Conservation (phyloP, 257 asterid genomes). For the Petrea volubilis region DNA sequence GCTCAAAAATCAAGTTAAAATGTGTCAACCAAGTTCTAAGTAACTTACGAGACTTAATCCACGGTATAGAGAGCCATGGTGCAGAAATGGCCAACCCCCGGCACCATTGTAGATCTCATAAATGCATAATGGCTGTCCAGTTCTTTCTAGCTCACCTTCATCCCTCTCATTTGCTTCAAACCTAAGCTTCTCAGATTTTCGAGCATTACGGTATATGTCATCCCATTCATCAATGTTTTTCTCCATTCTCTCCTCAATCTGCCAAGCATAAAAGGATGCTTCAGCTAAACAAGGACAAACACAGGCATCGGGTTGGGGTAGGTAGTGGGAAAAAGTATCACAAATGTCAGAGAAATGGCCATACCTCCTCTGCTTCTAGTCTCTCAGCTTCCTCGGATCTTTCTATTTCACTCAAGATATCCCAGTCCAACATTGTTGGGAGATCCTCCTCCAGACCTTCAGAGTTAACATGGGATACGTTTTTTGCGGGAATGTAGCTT, state of each 20-base stretch:
- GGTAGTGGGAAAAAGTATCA: slow-evolving; percentile 13
- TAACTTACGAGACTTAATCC: slow-evolving; percentile 93
- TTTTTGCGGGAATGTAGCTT: slow-evolving; percentile 37
- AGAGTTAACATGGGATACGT: slow-evolving; percentile 40
- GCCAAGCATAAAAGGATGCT: slow-evolving; percentile 34
- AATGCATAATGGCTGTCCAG: slow-evolving; percentile 91
- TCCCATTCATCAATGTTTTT: slow-evolving; percentile 86
- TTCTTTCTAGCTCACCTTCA: slow-evolving; percentile 99
- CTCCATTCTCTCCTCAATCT: slow-evolving; percentile 97
- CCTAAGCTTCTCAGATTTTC: slow-evolving; percentile 87
- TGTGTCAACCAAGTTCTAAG: slow-evolving; percentile 24
- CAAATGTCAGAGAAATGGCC: slow-evolving; percentile 20
- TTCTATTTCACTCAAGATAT: slow-evolving; percentile 71
- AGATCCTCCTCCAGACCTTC: slow-evolving; percentile 47
- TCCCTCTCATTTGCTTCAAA: slow-evolving; percentile 93
- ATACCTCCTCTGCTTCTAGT: slow-evolving; percentile 89
- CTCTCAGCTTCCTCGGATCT: slow-evolving; percentile 84
- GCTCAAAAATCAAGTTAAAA: background rate
- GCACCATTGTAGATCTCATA: slow-evolving; percentile 93
- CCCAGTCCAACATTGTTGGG: slow-evolving; percentile 81
- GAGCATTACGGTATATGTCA: slow-evolving; percentile 87
- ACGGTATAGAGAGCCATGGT: slow-evolving; percentile 97
- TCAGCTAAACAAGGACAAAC: slow-evolving; percentile 36
- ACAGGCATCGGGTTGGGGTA: background rate
- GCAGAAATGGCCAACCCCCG: slow-evolving; percentile 96